Base-by-base conservation (phyloP, 441 rosid genomes). In the Gossypium schwendimanii region DNA sequence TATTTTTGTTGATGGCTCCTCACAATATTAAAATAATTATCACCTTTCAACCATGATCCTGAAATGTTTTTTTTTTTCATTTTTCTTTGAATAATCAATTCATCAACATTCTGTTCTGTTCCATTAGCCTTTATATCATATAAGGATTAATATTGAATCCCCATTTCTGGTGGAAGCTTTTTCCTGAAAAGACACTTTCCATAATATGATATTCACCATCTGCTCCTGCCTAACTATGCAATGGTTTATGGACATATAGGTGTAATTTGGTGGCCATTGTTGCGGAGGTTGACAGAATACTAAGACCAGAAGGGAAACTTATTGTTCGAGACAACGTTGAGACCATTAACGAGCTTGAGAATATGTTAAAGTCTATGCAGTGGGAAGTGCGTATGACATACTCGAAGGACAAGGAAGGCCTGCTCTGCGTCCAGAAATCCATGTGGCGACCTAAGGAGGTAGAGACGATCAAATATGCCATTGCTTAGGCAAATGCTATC, bases 351-450 rank as follows among this genome's bases (percentile, higher is more conserved):
- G 82, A 84, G 79, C 73, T 91, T 21, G 98, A 92, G 86, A 76
- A 69, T 58, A 66, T 89, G 86, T 71, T 78, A 8, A 84, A 81
- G 61, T 77, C 96, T 0, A 84, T 91, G 95, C 80, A 88, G 15
- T 94, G 97, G 98, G 91, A 88, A 73, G 89, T 94, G 59, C 87
- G 89, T 0, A 79, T 89, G 92, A 92, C 89, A 10, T 92, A 81
- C 77, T 80, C 92, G 0, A 92, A 86, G 80, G 91, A 86, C 50
- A 86, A 85, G 26, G 97, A 90, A 77, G 96, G 97, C 33, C 84
- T 94, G 85, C 92, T 94, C 9, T 86, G 86, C 11, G 87, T 91
- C 70, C 87, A 88, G 65, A 94, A 92, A 73, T 87, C 98, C 59
- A 57, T 70, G 60, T 94, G 98, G 97, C 85, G 96, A 23, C 97